A percentile compares a stretch with the other conserved stretches of the same genome.
Evolutionary conservation across 2,329 filamentous ascomycete species (phyloP).

Genomic region (Exserohilum turcica): DNA sequence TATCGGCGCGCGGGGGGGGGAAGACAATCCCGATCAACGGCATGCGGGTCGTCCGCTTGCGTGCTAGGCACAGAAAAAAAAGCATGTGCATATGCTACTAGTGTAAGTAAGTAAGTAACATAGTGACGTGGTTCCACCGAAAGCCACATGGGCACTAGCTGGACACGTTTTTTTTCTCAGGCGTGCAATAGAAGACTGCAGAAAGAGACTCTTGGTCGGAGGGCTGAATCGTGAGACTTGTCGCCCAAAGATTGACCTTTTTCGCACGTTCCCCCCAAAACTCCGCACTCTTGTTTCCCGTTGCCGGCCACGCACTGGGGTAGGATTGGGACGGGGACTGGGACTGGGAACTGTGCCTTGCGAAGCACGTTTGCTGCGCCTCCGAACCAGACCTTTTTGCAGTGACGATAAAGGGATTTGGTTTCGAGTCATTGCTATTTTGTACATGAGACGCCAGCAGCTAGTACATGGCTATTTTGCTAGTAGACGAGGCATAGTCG

Average conservation of each 20-base stretch:
- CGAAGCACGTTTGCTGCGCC: background rate
- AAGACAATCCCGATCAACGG: background rate
- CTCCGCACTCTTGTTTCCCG: background rate
- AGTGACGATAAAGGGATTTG: background rate
- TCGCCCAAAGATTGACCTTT: background rate
- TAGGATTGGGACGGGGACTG: too few relatives aligned
- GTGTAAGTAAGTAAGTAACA: too few relatives aligned
- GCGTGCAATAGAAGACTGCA: background rate
- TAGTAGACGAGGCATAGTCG: background rate
- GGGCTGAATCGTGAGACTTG: too few relatives aligned
- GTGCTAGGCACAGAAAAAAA: background rate
- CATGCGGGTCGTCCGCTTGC: background rate
- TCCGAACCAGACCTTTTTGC: background rate
- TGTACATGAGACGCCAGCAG: conserved; percentile 3
- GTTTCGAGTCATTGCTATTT: background rate
- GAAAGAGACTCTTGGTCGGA: background rate
- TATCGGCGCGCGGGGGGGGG: too few relatives aligned
- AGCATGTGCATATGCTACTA: too few relatives aligned
- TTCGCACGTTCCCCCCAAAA: background rate
- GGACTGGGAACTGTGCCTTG: background rate
- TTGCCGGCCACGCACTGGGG: background rate
- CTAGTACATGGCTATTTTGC: background rate
- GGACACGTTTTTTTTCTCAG: background rate
- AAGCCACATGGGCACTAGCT: background rate
- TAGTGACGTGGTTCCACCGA: background rate